Percentiles rank a stretch among this genome's conserved stretches.
These are phyloP conservation scores for Candida nemodendra DNA, from an alignment of 805 yeast species.

Conservation along the genomic window DNA sequence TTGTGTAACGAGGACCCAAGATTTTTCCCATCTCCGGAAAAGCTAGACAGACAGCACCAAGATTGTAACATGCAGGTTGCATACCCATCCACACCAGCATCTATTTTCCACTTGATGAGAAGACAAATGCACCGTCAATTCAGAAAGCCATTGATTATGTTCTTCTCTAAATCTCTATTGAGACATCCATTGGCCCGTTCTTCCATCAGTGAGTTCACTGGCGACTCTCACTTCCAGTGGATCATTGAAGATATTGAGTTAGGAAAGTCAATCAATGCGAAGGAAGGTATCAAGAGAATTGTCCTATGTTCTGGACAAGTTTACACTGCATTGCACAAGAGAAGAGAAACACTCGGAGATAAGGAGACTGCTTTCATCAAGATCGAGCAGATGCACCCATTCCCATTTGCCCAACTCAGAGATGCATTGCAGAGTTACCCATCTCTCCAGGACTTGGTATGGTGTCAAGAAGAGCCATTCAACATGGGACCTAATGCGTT, in stretches of 20 bases:
- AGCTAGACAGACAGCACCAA: slow-evolving; percentile 95
- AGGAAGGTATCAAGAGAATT: slow-evolving; percentile 83
- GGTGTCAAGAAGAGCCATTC: slow-evolving; percentile 99
- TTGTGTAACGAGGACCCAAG: slow-evolving; percentile 95
- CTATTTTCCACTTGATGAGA: slow-evolving; percentile 92
- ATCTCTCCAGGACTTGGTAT: slow-evolving; percentile 81
- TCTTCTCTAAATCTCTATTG: slow-evolving; percentile 90
- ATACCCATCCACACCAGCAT: slow-evolving; percentile 97
- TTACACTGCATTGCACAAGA: slow-evolving; percentile 86
- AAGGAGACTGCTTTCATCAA: slow-evolving; percentile 84
- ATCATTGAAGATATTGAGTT: slow-evolving; percentile 89
- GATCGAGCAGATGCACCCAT: slow-evolving; percentile 95
- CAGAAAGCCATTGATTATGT: slow-evolving; percentile 82
- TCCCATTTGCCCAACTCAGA: slow-evolving; percentile 94
- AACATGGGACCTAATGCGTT: slow-evolving; percentile 91
- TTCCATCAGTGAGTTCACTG: slow-evolving; percentile 75
- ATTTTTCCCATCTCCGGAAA: slow-evolving; percentile 84
- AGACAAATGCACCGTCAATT: slow-evolving; percentile 99
- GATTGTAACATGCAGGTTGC: slow-evolving; percentile 98
- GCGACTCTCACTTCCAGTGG: slow-evolving; percentile 92
- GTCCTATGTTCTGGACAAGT: slow-evolving; percentile 92
- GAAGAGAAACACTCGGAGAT: slow-evolving; percentile 73
- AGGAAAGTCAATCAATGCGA: slow-evolving; percentile 71
- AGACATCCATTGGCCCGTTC: slow-evolving; percentile 99
- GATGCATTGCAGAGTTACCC: slow-evolving; percentile 81